Evolutionary conservation across 169 alveolate genomes (phyloP), one percentile per base, ranked within the genome.

Genomic region (Ichthyophthirius multifiliis): DNA sequence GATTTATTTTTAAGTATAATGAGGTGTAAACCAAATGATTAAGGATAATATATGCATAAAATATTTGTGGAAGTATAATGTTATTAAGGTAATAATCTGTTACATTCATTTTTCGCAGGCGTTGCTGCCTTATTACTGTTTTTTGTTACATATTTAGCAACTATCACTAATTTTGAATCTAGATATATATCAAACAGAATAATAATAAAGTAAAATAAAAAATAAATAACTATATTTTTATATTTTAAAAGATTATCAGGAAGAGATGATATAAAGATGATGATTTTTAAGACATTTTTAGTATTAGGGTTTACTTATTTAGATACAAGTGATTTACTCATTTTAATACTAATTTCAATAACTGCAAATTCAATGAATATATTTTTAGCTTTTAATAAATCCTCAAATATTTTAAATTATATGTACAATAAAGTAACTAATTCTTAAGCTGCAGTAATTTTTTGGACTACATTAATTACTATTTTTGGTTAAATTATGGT

Each of bases 391-490:
- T 71, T 71, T 30, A 81, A 81, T 55, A 81, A 81, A 48, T 67
- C 82, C 3, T 31, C 76, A 35, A 76, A 46, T 3, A 64, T 64
- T 39, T 48, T 81, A 44, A 45, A 81, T 65, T 71, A 71, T 27
- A 39, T 16, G 20, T 81, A 71, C 31, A 30, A 76, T 6, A 67
- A 71, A 41, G 41, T 81, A 15, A 12, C 73, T 13, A 81, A 81
- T 31, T 34, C 75, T 5, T 39, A 81, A 81, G 63, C 48, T 20
- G 86, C 86, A 13, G 27, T 74, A 13, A 48, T 81, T 5, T 71
- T 81, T 67, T 81, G 86, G 86, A 81, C 82, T 18, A 48, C 76
- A 12, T 74, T 76, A 15, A 71, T 81, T 65, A 48, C 73, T 23
- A 71, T 81, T n/a, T 81, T 81, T 30, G 86, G 82, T 3, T 55